A percentile compares a stretch with the other conserved stretches of the same genome.
phyloP scores from a whole-genome alignment of 2,329 filamentous ascomycete genomes.

The Sporothrix inflata region DNA sequence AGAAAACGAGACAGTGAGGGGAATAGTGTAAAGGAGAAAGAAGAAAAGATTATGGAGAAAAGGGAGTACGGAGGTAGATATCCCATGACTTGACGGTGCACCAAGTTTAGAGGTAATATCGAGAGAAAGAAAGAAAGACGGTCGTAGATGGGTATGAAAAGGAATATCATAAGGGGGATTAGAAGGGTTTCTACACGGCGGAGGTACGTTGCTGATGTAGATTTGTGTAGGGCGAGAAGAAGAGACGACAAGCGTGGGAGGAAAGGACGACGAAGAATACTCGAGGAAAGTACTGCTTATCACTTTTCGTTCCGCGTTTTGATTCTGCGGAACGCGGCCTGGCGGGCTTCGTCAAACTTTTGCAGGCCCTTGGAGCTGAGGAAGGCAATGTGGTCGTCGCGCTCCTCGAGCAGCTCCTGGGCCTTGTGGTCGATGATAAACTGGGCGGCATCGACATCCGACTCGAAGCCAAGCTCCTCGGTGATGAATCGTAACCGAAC shows the following conservation, averaged over 20 bases:
- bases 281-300: slow-evolving; percentile 44
- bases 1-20: not conserved
- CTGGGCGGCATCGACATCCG: slow-evolving; percentile 84
- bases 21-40: not conserved
- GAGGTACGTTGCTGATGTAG: not conserved
- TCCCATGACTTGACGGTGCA: not conserved
- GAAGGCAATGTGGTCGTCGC: slow-evolving; percentile 72
- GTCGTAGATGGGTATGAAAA: not conserved
- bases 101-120: not conserved
- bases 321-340: slow-evolving; percentile 78
- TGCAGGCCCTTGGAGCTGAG: slow-evolving; percentile 71
- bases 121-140: not conserved
- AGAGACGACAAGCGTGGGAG: not conserved
- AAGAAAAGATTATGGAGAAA: not conserved
- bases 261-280: slow-evolving; percentile 38
- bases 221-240: not conserved
- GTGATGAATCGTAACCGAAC: slow-evolving; percentile 89
- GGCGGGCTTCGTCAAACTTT: slow-evolving; percentile 74
- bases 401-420: slow-evolving; percentile 75
- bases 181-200: not conserved
- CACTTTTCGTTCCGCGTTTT: slow-evolving; percentile 95
- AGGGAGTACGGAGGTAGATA: not conserved
- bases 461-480: slow-evolving; percentile 94
- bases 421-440: slow-evolving; percentile 84
- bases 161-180: not conserved